These are phyloP conservation scores for Aureobasidium lini DNA, from an alignment of 2,329 filamentous ascomycete species.

Conservation along the genomic window DNA sequence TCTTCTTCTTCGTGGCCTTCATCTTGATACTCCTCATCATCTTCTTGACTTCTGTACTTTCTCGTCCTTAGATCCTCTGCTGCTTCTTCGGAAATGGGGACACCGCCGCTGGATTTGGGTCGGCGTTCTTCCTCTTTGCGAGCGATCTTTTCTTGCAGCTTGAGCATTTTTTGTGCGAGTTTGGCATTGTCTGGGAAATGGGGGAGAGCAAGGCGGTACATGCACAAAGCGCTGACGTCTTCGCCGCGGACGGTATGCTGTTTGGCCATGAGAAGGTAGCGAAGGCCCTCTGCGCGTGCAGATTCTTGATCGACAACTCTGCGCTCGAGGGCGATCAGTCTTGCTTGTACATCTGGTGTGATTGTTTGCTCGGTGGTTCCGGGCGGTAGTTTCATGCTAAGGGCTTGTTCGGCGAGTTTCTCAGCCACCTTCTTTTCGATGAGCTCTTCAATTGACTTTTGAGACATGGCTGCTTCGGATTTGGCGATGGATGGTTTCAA, in stretches of 20 bases:
- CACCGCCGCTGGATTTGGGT: not conserved
- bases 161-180: constrained; percentile 50
- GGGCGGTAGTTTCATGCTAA: constrained; percentile 47
- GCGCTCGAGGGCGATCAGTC: constrained; percentile 76
- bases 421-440: constrained; percentile 89
- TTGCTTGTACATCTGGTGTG: constrained; percentile 69
- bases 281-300: constrained; percentile 75
- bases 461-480: constrained; percentile 32
- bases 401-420: constrained; percentile 68
- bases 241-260: constrained; percentile 83
- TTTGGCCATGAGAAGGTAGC: constrained; percentile 81
- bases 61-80: too few species aligned
- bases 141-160: constrained; percentile 44
- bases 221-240: constrained; percentile 66
- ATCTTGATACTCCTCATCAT: not conserved
- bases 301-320: constrained; percentile 67
- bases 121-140: constrained; percentile 22
- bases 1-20: constrained; percentile 11
- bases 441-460: constrained; percentile 76
- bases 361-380: constrained; percentile 39
- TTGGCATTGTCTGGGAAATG: constrained; percentile 84
- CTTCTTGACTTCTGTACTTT: too few species aligned
- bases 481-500: constrained; percentile 29
- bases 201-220: constrained; percentile 77
- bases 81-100: not conserved